Percentiles rank a stretch among this genome's conserved stretches.
Conservation (phyloP, 805 yeast species). For the Suhomyces canberraensis region DNA sequence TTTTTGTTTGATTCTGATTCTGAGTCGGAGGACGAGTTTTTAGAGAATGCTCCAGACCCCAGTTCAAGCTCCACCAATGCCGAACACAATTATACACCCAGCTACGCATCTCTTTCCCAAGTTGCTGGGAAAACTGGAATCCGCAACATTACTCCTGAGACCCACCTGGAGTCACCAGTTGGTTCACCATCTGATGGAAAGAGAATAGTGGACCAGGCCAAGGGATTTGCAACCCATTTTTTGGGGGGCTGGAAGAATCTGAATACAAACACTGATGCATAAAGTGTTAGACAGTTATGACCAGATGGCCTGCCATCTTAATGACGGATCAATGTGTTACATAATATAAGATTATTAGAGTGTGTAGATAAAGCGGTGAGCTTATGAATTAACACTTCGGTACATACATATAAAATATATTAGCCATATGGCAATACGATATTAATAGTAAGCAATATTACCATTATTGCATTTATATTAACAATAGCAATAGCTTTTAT, state of each 20-base stretch:
- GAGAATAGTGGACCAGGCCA: constrained; percentile 34
- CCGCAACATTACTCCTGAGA: constrained; percentile 26
- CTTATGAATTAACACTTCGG: too few relatives aligned
- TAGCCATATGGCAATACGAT: too few relatives aligned
- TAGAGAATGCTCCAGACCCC: constrained; percentile 15
- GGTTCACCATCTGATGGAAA: constrained; percentile 7
- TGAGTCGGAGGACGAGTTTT: constrained; percentile 24
- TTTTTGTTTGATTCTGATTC: constrained; percentile 38
- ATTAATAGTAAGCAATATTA: too few relatives aligned
- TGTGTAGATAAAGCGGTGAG: too few relatives aligned
- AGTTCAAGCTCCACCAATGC: background rate
- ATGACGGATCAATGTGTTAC: too few relatives aligned
- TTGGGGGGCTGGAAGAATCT: constrained; percentile 24
- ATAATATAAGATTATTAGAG: too few relatives aligned
- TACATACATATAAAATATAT: too few relatives aligned
- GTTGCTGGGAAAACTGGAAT: constrained; percentile 48
- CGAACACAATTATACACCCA: constrained; percentile 16
- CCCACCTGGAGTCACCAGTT: constrained; percentile 1
- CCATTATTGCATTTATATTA: too few relatives aligned
- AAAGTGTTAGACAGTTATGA: background rate
- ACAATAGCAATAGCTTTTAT: too few relatives aligned
- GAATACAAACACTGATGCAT: constrained; percentile 1
- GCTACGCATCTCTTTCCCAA: constrained; percentile 47
- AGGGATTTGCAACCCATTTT: constrained; percentile 33
- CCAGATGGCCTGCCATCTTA: too few relatives aligned